These are phyloP conservation scores for Paragyromitra xinjiangensis DNA, from an alignment of 495 filamentous ascomycete genomes.

Conservation along the genomic window DNA sequence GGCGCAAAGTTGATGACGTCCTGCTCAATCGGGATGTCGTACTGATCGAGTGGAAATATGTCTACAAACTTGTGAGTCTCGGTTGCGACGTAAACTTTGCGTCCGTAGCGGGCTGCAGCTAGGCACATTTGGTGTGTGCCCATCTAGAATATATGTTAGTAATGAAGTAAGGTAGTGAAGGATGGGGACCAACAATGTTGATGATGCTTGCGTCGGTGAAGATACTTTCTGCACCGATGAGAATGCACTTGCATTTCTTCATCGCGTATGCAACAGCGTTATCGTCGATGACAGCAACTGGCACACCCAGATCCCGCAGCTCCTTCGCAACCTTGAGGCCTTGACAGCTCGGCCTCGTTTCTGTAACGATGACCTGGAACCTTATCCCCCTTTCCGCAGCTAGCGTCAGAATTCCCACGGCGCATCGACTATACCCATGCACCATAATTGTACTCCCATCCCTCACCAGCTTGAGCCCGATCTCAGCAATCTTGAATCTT, in stretches of 20 bases:
- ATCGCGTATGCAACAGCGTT: slow-evolving; percentile 86
- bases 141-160: slow-evolving; percentile 63
- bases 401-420: slow-evolving; percentile 75
- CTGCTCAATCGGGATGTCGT: slow-evolving; percentile 78
- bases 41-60: slow-evolving; percentile 79
- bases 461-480: slow-evolving; percentile 77
- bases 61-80: slow-evolving; percentile 96
- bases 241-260: slow-evolving; percentile 77
- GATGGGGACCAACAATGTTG: slow-evolving; percentile 58
- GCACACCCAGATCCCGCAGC: slow-evolving; percentile 76
- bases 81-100: slow-evolving; percentile 88
- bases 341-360: slow-evolving; percentile 64
- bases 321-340: slow-evolving; percentile 70
- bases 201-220: slow-evolving; percentile 94
- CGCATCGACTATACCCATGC: slow-evolving; percentile 84
- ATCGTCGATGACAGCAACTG: slow-evolving; percentile 83
- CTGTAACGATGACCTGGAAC: slow-evolving; percentile 87
- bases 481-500: slow-evolving; percentile 79
- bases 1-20: slow-evolving; percentile 72
- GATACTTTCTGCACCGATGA: slow-evolving; percentile 93
- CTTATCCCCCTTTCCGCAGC: slow-evolving; percentile 75
- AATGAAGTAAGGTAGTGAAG: neutral
- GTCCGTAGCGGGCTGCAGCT: slow-evolving; percentile 77
- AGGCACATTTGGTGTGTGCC: slow-evolving; percentile 91
- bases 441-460: slow-evolving; percentile 83